phyloP scores from a whole-genome alignment of 2,329 filamentous ascomycete genomes.

The Phialophora macrospora region DNA sequence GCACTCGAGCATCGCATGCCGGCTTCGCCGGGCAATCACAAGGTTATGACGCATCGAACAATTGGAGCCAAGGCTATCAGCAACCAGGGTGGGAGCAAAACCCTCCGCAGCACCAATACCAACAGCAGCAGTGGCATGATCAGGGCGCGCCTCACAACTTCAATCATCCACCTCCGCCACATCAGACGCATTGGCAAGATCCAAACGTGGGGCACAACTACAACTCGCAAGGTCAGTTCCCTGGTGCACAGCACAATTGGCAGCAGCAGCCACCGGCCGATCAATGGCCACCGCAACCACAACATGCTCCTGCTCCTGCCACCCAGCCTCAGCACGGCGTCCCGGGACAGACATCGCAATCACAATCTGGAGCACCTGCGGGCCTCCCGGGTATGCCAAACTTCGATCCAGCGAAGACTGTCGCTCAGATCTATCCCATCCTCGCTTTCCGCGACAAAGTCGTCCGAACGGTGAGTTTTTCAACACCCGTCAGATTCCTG shows the following conservation, averaged over 20 bases:
- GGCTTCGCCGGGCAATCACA: slow-evolving; percentile 49
- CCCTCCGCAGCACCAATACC: slow-evolving; percentile 27
- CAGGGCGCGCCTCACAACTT: slow-evolving; percentile 25
- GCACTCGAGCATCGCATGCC: slow-evolving; percentile 27
- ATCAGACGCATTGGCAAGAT: slow-evolving; percentile 27
- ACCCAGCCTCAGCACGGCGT: slow-evolving; percentile 19
- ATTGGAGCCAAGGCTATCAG: slow-evolving; percentile 30
- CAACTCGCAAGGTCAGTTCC: slow-evolving; percentile 11
- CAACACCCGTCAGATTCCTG: background rate
- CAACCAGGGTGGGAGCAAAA: slow-evolving; percentile 23
- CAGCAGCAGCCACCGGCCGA: slow-evolving; percentile 25
- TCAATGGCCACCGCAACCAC: slow-evolving; percentile 34
- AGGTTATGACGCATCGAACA: slow-evolving; percentile 23
- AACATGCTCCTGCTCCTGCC: slow-evolving; percentile 6
- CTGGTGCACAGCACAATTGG: slow-evolving; percentile 24
- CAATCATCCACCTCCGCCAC: slow-evolving; percentile 21
- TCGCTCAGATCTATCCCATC: slow-evolving; percentile 89
- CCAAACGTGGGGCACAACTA: slow-evolving; percentile 17
- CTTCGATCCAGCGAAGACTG: slow-evolving; percentile 78
- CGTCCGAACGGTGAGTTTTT: slow-evolving; percentile 65
- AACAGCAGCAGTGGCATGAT: slow-evolving; percentile 23
- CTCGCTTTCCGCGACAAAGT: slow-evolving; percentile 92
- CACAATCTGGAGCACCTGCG: slow-evolving; percentile 45
- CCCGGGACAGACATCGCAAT: background rate
- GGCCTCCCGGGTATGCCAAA: slow-evolving; percentile 74